These are phyloP conservation scores for Nakazawaea holstii DNA, from an alignment of 805 yeast genomes.

Conservation along the genomic window DNA sequence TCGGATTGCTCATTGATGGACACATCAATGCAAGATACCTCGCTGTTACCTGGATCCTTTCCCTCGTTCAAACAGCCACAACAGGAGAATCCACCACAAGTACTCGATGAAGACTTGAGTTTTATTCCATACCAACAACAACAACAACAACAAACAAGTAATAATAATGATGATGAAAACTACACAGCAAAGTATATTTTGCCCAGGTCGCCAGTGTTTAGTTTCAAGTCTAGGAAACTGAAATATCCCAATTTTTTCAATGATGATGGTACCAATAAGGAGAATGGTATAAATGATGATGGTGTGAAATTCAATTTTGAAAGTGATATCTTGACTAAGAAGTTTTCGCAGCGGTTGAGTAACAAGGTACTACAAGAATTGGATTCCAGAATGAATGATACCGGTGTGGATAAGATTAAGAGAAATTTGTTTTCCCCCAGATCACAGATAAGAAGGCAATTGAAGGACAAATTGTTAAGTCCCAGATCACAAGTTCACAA, in stretches of 20 bases:
- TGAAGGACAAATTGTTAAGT: conserved; percentile 14
- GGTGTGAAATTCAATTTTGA: conserved; percentile 28
- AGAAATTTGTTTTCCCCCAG: conserved; percentile 7
- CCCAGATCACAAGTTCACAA: conserved; percentile 22
- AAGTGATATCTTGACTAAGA: conserved; percentile 34
- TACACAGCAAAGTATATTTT: not conserved
- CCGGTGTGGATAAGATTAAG: not conserved
- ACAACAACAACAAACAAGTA: not conserved
- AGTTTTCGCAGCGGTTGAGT: conserved; percentile 43
- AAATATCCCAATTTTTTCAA: conserved; percentile 2
- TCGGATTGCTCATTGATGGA: conserved; percentile 5
- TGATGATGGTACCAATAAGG: conserved; percentile 19
- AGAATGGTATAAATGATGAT: conserved; percentile 20
- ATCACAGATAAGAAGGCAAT: conserved; percentile 15
- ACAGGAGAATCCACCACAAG: conserved; percentile 5
- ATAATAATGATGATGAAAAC: not conserved
- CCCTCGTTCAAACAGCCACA: not conserved
- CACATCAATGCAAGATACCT: conserved; percentile 2
- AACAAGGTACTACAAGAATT: conserved; percentile 40
- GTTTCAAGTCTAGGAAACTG: conserved; percentile 6
- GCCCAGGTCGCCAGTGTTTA: conserved; percentile 10
- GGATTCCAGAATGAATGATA: conserved; percentile 30
- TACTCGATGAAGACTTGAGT: not conserved
- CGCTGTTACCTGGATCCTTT: conserved; percentile 6
- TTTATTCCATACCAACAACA: not conserved